Base-by-base conservation (phyloP, 2,329 filamentous ascomycete species). In the Corynespora cassiicola region DNA sequence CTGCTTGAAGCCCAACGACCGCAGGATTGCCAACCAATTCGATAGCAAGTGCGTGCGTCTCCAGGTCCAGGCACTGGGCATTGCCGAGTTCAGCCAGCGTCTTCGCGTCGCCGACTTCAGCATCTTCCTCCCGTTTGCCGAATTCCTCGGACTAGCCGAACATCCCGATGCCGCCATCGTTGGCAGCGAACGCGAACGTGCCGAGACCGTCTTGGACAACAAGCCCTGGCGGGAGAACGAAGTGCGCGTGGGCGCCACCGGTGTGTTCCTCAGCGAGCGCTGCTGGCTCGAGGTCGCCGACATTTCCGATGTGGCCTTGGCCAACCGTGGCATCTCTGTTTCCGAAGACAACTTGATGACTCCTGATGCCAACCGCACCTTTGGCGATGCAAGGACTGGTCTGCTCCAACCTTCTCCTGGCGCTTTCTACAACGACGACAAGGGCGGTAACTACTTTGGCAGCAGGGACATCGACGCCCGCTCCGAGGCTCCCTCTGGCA, bases 11-110 rank as follows among this genome's bases (percentile, higher is more conserved):
- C 92, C 94, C 15, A 99, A 99, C 56, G 94, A 99, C 65, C 82
- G 94, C 36, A 85, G 94, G 32, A 99, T 99, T 52, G 92, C 94
- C 46, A 99, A 99, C 55, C 94, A 99, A 62, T 99, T 97, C 57
- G 94, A 99, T 69, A 96, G 90, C 79, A 97, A 97, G 70, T 99
- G 94, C 65, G 94, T 99, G 15, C 85, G 94, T 4, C 88, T 88
- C 8, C 94, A 99, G 65, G 81, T 99, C 1, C 92, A 97, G 63
- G 95, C 90, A 0, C 89, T 97, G 54, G 94, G 94, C 20, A 95
- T 99, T 58, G 91, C 91, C 1, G 94, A 99, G 65, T 96, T 99
- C 67, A 96, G 91, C 63, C 91, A 96, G 63, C 82, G 94, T 14
- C 78, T 99, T 24, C 84, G 91, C 32, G 92, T 92, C 38, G 92